Percentiles rank a stretch among this genome's conserved stretches.
These are phyloP conservation scores for Eimeria brunetti DNA, from an alignment of 169 alveolate genomes.

Conservation along the genomic window DNA sequence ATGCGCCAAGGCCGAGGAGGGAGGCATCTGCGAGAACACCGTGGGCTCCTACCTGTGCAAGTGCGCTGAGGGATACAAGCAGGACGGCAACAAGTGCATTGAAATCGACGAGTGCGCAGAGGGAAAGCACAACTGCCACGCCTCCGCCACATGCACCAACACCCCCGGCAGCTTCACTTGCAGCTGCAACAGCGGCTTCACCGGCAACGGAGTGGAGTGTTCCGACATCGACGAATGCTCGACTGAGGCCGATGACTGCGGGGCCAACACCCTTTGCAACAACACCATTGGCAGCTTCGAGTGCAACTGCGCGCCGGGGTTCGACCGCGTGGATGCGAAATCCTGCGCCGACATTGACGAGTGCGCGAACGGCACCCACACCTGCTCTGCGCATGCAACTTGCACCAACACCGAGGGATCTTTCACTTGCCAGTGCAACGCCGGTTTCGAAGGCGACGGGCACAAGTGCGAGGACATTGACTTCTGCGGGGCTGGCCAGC, in stretches of 20 bases:
- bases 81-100: slow-evolving; percentile 68
- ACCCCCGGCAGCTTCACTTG: slow-evolving; percentile 82
- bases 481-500: slow-evolving; percentile 54
- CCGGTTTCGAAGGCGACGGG: slow-evolving; percentile 85
- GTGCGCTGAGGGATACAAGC: slow-evolving; percentile 67
- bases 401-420: slow-evolving; percentile 85
- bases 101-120: slow-evolving; percentile 86
- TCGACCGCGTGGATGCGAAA: background rate
- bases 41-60: slow-evolving; percentile 77
- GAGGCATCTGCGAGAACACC: slow-evolving; percentile 77
- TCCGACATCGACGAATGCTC: slow-evolving; percentile 86
- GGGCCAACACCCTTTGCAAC: slow-evolving; percentile 74
- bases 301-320: slow-evolving; percentile 84
- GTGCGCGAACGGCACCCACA: slow-evolving; percentile 75
- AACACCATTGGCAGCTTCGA: slow-evolving; percentile 85
- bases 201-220: slow-evolving; percentile 82
- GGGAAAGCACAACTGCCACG: slow-evolving; percentile 79
- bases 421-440: slow-evolving; percentile 83
- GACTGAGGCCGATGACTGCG: slow-evolving; percentile 79
- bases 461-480: slow-evolving; percentile 73
- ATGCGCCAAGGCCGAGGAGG: slow-evolving; percentile 23
- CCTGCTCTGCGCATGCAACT: slow-evolving; percentile 77
- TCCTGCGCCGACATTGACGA: slow-evolving; percentile 85
- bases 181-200: slow-evolving; percentile 80
- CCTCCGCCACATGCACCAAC: slow-evolving; percentile 81